These are phyloP conservation scores for Suillus subaureus DNA, from an alignment of 768 basidiomycete species.

Conservation along the genomic window DNA sequence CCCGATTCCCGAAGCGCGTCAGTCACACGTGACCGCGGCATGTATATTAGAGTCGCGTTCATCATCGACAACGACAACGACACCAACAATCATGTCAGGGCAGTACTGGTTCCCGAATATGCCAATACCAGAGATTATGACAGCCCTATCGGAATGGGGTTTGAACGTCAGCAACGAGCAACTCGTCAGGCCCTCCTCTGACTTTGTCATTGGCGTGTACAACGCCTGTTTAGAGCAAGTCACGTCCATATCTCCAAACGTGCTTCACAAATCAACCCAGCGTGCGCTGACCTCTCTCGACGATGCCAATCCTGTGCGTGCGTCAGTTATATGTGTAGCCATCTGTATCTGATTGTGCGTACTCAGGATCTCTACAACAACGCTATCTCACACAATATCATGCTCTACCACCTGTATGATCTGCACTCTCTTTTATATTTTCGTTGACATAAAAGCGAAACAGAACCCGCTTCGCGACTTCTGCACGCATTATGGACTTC, in stretches of 20 bases:
- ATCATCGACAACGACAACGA: not conserved
- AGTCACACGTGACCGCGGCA: slow-evolving; percentile 32
- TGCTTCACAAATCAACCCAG: slow-evolving; percentile 60
- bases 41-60: not conserved
- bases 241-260: slow-evolving; percentile 60
- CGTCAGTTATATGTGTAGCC: not conserved
- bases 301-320: slow-evolving; percentile 55
- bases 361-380: slow-evolving; percentile 66
- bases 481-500: slow-evolving; percentile 79
- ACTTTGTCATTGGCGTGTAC: slow-evolving; percentile 74
- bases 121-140: slow-evolving; percentile 63
- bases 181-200: slow-evolving; percentile 63
- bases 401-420: slow-evolving; percentile 68
- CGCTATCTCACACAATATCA: slow-evolving; percentile 61
- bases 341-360: not conserved
- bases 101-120: slow-evolving; percentile 69
- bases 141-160: slow-evolving; percentile 68
- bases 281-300: slow-evolving; percentile 53
- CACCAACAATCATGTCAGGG: slow-evolving; percentile 24
- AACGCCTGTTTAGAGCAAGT: slow-evolving; percentile 73
- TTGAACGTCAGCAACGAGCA: slow-evolving; percentile 68
- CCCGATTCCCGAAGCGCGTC: slow-evolving; percentile 8
- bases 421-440: not conserved
- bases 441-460: slow-evolving; percentile 5
- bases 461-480: slow-evolving; percentile 70